Evolutionary conservation across 768 basidiomycete genomes (phyloP).

Genomic region (Suillus tomentosus): DNA sequence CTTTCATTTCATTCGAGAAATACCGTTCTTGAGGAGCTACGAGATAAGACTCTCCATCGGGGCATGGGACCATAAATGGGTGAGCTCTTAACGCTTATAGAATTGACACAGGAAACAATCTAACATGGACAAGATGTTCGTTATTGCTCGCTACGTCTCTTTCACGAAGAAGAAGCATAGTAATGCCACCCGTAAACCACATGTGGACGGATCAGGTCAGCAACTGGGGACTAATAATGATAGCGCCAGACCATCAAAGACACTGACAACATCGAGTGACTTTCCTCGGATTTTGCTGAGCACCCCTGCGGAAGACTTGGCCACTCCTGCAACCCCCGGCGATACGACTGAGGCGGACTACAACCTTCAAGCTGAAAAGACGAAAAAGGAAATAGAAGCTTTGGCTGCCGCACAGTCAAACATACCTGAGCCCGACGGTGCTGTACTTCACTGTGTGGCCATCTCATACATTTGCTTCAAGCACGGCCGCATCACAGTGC

Average conservation of each 20-base stretch:
- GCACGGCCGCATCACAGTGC: slow-evolving; percentile 69
- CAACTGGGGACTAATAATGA: slow-evolving; percentile 4
- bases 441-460: slow-evolving; percentile 60
- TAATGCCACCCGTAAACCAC: neutral
- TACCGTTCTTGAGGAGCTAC: slow-evolving; percentile 60
- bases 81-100: slow-evolving; percentile 32
- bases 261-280: slow-evolving; percentile 16
- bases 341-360: slow-evolving; percentile 11
- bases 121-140: slow-evolving; percentile 49
- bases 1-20: slow-evolving; percentile 70
- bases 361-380: slow-evolving; percentile 17
- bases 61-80: slow-evolving; percentile 83
- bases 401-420: slow-evolving; percentile 16
- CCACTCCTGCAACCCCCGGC: slow-evolving; percentile 27
- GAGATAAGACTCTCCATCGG: slow-evolving; percentile 60
- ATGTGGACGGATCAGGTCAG: neutral
- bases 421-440: slow-evolving; percentile 46
- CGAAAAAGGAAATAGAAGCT: slow-evolving; percentile 13
- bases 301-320: slow-evolving; percentile 37
- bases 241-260: slow-evolving; percentile 18
- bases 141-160: slow-evolving; percentile 65
- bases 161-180: slow-evolving; percentile 35
- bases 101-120: slow-evolving; percentile 1
- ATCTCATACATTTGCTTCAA: slow-evolving; percentile 73
- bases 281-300: slow-evolving; percentile 35